Base-by-base conservation (phyloP, 2,329 filamentous ascomycete genomes). In the Xylaria sp. region DNA sequence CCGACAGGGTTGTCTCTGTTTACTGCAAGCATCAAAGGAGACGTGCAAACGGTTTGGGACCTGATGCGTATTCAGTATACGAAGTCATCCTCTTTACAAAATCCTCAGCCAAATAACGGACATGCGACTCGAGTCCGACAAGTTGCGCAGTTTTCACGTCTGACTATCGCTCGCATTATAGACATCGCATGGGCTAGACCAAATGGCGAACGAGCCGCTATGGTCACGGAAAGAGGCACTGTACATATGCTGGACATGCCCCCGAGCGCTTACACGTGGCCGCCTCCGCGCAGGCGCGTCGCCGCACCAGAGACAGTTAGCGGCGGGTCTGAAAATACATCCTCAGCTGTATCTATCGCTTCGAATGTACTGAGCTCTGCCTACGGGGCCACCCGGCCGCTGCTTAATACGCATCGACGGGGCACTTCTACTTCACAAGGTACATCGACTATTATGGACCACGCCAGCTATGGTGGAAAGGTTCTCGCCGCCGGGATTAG, bases 151-250 rank as follows among this genome's bases (percentile, higher is more conserved):
- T 97, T 97, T 77, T 93, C 93, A 23, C 90, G 96, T 48, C 92
- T 97, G 88, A 98, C 95, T 1, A 92, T 95, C 58, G 93, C 96
- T 3, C 92, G 93, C 63, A 93, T 98, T 64, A 88, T 97, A 26
- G 95, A 97, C 76, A 92, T 97, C 49, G 89, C 90, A 3, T 99
- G 96, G 96, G 91, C 92, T 1, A 87, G 88, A 63, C 93, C 93
- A 3, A 90, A 90, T 65, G 93, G 93, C 26, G 93, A 97, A 77
- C 90, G 92, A 67, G 83, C 97, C 46, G 95, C 94, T 1, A 90
- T 99, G 81, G 89, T 97, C 31, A 98, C 96, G 0, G 93, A 97
- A 76, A 92, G 94, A 74, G 94, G 95, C n/a, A 99, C 96, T 9
- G 90, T 97, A 11, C 96, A 99, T 80, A 88, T 98, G 51, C 90